A percentile compares a stretch with the other conserved stretches of the same genome.
These are phyloP conservation scores for Candolleomyces aberdarensis DNA, from an alignment of 768 basidiomycete genomes.

Conservation along the genomic window DNA sequence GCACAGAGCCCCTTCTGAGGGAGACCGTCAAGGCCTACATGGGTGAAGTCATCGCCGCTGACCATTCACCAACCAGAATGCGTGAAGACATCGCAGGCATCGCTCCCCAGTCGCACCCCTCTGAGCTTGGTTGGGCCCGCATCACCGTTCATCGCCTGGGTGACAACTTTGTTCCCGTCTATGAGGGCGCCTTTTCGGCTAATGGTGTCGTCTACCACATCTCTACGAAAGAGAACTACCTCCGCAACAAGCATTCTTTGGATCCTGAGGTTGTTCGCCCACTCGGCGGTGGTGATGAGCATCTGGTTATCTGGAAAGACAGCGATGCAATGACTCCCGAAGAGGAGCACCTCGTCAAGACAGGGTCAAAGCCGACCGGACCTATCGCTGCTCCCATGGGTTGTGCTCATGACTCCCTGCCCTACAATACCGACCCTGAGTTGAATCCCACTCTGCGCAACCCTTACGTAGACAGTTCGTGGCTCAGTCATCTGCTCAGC, in stretches of 20 bases:
- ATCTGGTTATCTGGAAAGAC: slow-evolving; percentile 74
- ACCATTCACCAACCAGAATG: slow-evolving; percentile 51
- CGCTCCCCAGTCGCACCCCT: slow-evolving; percentile 37
- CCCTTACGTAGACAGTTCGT: slow-evolving; percentile 23
- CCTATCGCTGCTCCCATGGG: slow-evolving; percentile 29
- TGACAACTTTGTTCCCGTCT: slow-evolving; percentile 55
- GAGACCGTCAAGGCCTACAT: slow-evolving; percentile 65
- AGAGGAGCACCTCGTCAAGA: slow-evolving; percentile 40
- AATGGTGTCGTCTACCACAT: slow-evolving; percentile 69
- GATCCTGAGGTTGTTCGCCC: slow-evolving; percentile 44
- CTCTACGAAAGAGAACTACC: slow-evolving; percentile 66
- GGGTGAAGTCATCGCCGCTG: slow-evolving; percentile 70
- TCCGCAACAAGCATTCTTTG: slow-evolving; percentile 53
- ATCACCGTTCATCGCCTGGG: slow-evolving; percentile 70
- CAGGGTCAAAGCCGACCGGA: slow-evolving; percentile 18
- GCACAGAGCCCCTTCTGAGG: slow-evolving; percentile 59
- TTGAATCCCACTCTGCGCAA: slow-evolving; percentile 50
- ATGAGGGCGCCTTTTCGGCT: slow-evolving; percentile 75
- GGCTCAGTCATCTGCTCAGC: slow-evolving; percentile 43
- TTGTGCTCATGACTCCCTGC: slow-evolving; percentile 70
- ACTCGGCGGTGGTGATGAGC: slow-evolving; percentile 32
- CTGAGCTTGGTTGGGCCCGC: slow-evolving; percentile 72
- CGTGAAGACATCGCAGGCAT: slow-evolving; percentile 62
- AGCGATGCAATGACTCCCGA: slow-evolving; percentile 58
- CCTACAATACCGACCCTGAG: slow-evolving; percentile 59